These are phyloP conservation scores for Chloranthus sessilifolius DNA, from an alignment of 164 flowering plant species.

Conservation along the genomic window DNA sequence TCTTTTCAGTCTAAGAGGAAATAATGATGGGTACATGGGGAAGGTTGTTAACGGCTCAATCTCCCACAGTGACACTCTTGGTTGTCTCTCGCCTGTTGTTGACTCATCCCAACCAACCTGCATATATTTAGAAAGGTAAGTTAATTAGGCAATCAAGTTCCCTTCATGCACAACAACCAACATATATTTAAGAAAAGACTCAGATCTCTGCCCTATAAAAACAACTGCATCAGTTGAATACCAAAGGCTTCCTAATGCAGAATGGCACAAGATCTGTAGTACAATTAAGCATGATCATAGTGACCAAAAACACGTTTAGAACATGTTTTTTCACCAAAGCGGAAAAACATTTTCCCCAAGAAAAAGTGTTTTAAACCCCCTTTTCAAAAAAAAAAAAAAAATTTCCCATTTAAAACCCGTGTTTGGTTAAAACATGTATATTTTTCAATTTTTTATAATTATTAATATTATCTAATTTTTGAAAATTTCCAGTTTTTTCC, in stretches of 20 bases:
- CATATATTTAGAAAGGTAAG: not conserved
- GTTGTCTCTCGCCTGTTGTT: slow-evolving; percentile 40
- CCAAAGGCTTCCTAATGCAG: not conserved
- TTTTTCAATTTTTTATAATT: no score
- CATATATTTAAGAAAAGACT: not conserved
- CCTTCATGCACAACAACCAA: not conserved
- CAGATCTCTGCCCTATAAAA: not conserved
- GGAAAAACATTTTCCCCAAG: no score
- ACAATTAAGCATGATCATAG: no score
- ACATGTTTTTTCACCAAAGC: no score
- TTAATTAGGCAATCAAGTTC: not conserved
- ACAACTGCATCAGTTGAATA: not conserved
- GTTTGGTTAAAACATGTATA: no score
- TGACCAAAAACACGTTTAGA: no score
- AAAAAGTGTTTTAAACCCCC: no score
- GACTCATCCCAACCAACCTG: slow-evolving; percentile 45
- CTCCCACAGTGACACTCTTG: slow-evolving; percentile 36
- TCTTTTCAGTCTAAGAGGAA: slow-evolving; percentile 33
- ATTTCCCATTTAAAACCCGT: no score
- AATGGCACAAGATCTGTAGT: not conserved
- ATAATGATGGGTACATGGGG: slow-evolving; percentile 36
- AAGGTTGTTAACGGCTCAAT: slow-evolving; percentile 40
- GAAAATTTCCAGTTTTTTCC: no score
- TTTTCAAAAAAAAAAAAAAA: no score
- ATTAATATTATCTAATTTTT: no score